Evolutionary conservation across 2,329 filamentous ascomycete genomes (phyloP).

Genomic region (Talaromyces sp.): DNA sequence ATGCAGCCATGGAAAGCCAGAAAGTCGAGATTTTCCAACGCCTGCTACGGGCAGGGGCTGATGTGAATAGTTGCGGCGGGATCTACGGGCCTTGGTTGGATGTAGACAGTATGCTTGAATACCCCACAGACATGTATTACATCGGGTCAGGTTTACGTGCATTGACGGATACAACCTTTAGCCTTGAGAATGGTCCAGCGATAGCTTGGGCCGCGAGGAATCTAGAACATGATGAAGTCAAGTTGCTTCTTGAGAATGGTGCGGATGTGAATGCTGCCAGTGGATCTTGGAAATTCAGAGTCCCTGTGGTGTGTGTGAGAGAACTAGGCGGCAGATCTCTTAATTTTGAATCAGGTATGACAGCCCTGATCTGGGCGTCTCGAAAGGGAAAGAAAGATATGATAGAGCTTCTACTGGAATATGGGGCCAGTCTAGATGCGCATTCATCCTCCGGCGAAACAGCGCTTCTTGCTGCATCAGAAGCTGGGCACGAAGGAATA

Average conservation of each 20-base stretch:
- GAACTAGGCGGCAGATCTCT: neutral
- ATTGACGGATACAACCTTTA: neutral
- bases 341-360: neutral
- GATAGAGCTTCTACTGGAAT: slow-evolving; percentile 6
- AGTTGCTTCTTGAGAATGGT: neutral
- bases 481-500: neutral
- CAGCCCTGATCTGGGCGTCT: slow-evolving; percentile 14
- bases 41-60: neutral
- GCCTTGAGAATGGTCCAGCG: neutral
- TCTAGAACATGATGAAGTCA: neutral
- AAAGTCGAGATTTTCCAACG: neutral
- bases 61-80: neutral
- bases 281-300: neutral
- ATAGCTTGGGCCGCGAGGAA: neutral
- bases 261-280: slow-evolving; percentile 1
- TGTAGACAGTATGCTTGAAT: neutral
- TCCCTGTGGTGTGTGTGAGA: neutral
- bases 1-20: neutral
- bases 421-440: slow-evolving; percentile 2
- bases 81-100: neutral
- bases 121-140: neutral
- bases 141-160: neutral
- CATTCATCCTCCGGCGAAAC: neutral
- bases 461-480: neutral
- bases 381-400: slow-evolving; percentile 3